These are phyloP conservation scores for Gliomastix tumulicola DNA, from an alignment of 2,329 filamentous ascomycete species.

Conservation along the genomic window DNA sequence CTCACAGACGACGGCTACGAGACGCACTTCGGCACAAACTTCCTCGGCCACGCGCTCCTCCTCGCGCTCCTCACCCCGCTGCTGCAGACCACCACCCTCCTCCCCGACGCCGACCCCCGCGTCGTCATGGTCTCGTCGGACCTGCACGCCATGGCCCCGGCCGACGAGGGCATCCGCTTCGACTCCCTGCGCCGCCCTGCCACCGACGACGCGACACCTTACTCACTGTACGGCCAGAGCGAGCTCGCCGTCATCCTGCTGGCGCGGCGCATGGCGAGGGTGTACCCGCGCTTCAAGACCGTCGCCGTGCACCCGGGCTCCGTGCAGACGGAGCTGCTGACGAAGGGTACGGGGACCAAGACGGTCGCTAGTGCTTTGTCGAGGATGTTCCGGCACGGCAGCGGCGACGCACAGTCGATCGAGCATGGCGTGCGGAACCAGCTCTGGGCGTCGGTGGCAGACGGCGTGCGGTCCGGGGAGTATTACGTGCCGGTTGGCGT, in stretches of 20 bases:
- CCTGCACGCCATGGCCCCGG: constrained; percentile 8
- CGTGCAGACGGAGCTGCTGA: constrained; percentile 21
- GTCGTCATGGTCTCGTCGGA: constrained; percentile 35
- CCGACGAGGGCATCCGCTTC: constrained; percentile 17
- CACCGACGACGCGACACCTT: constrained; percentile 13
- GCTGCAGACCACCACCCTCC: constrained; percentile 9
- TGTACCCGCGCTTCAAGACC: constrained; percentile 30
- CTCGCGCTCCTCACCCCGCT: constrained; percentile 21
- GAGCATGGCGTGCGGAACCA: background rate
- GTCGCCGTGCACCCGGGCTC: constrained; percentile 43
- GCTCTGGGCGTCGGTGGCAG: constrained; percentile 1
- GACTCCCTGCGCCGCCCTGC: constrained; percentile 10
- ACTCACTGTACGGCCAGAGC: constrained; percentile 37
- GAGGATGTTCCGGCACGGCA: too few species aligned
- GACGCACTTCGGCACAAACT: constrained; percentile 25
- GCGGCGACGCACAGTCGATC: too few species aligned
- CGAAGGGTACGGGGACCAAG: too few species aligned
- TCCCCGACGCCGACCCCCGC: constrained; percentile 23
- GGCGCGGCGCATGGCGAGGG: constrained; percentile 34
- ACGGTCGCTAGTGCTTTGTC: too few species aligned
- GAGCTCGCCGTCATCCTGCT: constrained; percentile 43
- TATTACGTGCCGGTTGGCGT: constrained; percentile 1
- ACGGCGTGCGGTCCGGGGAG: background rate
- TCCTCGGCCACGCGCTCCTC: constrained; percentile 22
- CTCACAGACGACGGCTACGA: constrained; percentile 24